These are phyloP conservation scores for Actinidia arguta DNA, from an alignment of 179 eudicot genomes.

Conservation along the genomic window DNA sequence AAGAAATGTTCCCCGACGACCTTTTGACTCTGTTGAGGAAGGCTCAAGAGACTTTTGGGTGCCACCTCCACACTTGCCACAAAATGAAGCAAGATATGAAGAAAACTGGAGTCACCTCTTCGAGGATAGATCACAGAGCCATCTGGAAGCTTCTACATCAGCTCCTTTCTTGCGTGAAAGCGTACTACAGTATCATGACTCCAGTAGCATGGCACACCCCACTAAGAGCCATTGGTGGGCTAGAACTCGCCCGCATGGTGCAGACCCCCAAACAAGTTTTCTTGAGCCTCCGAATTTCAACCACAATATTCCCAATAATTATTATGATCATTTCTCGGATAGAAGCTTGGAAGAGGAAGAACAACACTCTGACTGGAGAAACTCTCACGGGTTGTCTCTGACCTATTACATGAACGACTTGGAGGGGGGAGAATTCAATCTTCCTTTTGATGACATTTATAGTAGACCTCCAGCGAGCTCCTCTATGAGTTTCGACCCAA, in stretches of 20 bases:
- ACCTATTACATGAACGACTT: slow-evolving; percentile 50
- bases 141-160: slow-evolving; percentile 76
- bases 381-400: slow-evolving; percentile 45
- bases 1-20: slow-evolving; percentile 30
- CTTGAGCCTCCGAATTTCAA: slow-evolving; percentile 67
- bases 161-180: slow-evolving; percentile 58
- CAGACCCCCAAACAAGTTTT: slow-evolving; percentile 54
- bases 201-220: slow-evolving; percentile 26
- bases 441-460: slow-evolving; percentile 82
- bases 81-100: slow-evolving; percentile 29
- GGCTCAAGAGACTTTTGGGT: slow-evolving; percentile 43
- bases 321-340: slow-evolving; percentile 44
- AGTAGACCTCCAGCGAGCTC: slow-evolving; percentile 41
- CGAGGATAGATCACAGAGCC: slow-evolving; percentile 44
- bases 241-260: slow-evolving; percentile 39
- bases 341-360: slow-evolving; percentile 53
- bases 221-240: slow-evolving; percentile 83
- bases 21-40: slow-evolving; percentile 40
- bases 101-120: slow-evolving; percentile 51
- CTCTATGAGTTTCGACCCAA: slow-evolving; percentile 29
- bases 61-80: slow-evolving; percentile 34
- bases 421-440: slow-evolving; percentile 62
- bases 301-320: slow-evolving; percentile 24
- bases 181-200: slow-evolving; percentile 45
- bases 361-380: slow-evolving; percentile 57